These are phyloP conservation scores for Ophiostoma himal-ulmi DNA, from an alignment of 2,329 filamentous ascomycete genomes.

Conservation along the genomic window DNA sequence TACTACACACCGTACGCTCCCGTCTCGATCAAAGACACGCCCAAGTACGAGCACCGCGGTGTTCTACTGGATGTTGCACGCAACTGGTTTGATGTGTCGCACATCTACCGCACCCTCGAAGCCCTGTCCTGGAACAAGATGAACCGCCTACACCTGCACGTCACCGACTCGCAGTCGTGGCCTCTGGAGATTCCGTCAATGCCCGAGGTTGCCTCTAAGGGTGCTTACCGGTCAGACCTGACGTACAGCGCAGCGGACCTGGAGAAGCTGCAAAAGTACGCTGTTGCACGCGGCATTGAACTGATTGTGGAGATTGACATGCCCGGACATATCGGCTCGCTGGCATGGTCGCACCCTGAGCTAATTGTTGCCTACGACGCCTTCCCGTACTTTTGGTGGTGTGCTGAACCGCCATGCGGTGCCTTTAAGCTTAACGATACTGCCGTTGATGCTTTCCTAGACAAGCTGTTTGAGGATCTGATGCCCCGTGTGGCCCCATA, in stretches of 20 bases:
- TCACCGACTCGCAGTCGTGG: slow-evolving; percentile 81
- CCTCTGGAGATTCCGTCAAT: slow-evolving; percentile 73
- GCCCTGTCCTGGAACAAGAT: slow-evolving; percentile 73
- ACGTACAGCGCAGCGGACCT: slow-evolving; percentile 64
- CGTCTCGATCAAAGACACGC: slow-evolving; percentile 64
- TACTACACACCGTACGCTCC: slow-evolving; percentile 69
- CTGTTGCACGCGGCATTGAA: slow-evolving; percentile 60
- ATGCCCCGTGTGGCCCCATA: slow-evolving; percentile 66
- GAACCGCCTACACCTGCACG: slow-evolving; percentile 74
- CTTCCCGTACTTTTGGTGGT: slow-evolving; percentile 53
- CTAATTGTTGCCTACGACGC: slow-evolving; percentile 60
- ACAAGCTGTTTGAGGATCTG: slow-evolving; percentile 67
- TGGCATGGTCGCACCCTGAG: slow-evolving; percentile 62
- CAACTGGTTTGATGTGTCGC: slow-evolving; percentile 60
- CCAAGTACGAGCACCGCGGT: slow-evolving; percentile 70
- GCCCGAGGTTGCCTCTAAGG: slow-evolving; percentile 64
- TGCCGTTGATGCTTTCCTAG: slow-evolving; percentile 64
- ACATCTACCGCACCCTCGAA: slow-evolving; percentile 71
- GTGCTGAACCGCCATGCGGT: slow-evolving; percentile 58
- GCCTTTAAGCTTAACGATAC: slow-evolving; percentile 71
- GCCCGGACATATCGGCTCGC: slow-evolving; percentile 69
- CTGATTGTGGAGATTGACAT: slow-evolving; percentile 74
- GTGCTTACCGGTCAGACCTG: slow-evolving; percentile 62
- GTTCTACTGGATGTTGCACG: slow-evolving; percentile 73
- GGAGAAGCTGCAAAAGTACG: slow-evolving; percentile 63